Conservation (phyloP, 108 stramenopile species). For the Cyclotella atomus region DNA sequence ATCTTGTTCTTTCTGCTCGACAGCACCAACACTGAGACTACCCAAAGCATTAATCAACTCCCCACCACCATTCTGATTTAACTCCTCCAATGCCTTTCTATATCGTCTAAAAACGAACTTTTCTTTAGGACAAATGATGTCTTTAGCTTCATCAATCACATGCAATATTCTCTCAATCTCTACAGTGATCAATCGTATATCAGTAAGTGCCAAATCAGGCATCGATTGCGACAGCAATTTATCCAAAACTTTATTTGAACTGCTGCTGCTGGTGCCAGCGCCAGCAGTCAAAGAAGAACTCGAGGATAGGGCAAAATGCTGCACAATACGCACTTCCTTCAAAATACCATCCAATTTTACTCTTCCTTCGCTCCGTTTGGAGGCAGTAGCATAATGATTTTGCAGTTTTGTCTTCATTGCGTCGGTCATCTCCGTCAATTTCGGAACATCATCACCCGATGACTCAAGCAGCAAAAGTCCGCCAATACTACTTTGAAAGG, state of each 20-base stretch:
- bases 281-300: constrained; percentile 5
- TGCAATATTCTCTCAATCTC: constrained; percentile 39
- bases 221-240: constrained; percentile 28
- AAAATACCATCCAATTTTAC: constrained; percentile 19
- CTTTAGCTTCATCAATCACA: constrained; percentile 28
- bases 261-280: not conserved
- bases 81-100: constrained; percentile 40
- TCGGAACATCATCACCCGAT: not conserved
- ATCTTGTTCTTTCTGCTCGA: not conserved
- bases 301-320: constrained; percentile 26
- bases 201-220: constrained; percentile 32
- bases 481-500: constrained; percentile 32
- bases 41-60: not conserved
- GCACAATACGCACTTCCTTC: constrained; percentile 35
- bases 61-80: constrained; percentile 6
- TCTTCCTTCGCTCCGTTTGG: constrained; percentile 43
- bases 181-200: constrained; percentile 27
- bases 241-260: not conserved
- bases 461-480: constrained; percentile 7
- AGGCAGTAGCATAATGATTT: constrained; percentile 38
- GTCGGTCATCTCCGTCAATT: not conserved
- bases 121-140: constrained; percentile 48
- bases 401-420: constrained; percentile 4
- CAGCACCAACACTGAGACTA: not conserved
- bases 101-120: constrained; percentile 51